A percentile compares a stretch with the other conserved stretches of the same genome.
phyloP scores from a whole-genome alignment of 1,284 basidiomycete genomes.

The Ganoderma lucidum region DNA sequence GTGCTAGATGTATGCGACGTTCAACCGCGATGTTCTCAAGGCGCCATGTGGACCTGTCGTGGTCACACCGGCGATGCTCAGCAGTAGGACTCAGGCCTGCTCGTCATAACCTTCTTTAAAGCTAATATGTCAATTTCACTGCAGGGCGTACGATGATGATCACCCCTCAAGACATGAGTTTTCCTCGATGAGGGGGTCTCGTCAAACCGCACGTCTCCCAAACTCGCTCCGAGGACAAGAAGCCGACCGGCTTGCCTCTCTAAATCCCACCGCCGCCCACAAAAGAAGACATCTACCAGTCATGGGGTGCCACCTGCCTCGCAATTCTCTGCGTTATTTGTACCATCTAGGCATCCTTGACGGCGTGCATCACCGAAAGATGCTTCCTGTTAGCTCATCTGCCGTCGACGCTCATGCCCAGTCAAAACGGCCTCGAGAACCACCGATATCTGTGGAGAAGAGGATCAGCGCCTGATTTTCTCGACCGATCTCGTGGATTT shows the following conservation, averaged over 20 bases:
- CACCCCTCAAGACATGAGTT: not conserved
- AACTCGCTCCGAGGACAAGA: not conserved
- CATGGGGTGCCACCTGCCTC: not conserved
- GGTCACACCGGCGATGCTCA: not conserved
- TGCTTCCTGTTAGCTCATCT: constrained; percentile 8
- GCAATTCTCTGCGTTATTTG: not conserved
- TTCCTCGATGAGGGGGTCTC: not conserved
- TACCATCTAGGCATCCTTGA: not conserved
- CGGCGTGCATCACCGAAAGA: not conserved
- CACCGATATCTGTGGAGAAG: no score
- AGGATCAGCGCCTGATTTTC: no score
- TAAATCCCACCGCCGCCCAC: not conserved
- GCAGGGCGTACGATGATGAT: not conserved
- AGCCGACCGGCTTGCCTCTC: not conserved
- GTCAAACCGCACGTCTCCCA: not conserved
- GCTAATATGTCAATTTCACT: not conserved
- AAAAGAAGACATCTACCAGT: not conserved
- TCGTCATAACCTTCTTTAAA: not conserved
- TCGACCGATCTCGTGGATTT: no score
- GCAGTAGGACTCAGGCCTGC: not conserved
- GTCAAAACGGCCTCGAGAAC: no score
- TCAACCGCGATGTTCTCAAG: not conserved
- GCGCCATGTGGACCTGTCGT: not conserved
- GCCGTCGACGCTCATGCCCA: not conserved
- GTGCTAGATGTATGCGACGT: not conserved